Conservation (phyloP, 2,329 filamentous ascomycete species). For the Xylariaceae sp. region DNA sequence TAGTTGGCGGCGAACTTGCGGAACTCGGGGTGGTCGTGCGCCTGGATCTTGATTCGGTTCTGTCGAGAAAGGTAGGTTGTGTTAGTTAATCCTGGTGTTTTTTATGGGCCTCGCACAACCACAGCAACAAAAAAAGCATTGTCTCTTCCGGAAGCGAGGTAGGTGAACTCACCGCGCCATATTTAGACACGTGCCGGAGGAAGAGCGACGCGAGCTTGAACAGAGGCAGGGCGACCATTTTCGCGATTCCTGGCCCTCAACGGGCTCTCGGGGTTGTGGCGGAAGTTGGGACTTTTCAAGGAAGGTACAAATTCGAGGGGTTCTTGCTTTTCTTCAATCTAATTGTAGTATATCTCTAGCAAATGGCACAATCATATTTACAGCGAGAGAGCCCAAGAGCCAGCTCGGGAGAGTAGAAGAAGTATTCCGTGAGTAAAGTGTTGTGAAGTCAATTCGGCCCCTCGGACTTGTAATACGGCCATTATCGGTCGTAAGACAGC, state of each 20-base stretch:
- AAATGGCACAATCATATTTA: conserved; percentile 2
- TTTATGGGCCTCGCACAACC: too few species aligned
- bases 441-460: too few species aligned
- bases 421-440: too few species aligned
- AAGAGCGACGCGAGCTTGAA: conserved; percentile 63
- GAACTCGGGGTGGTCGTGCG: conserved; percentile 59
- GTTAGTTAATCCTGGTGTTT: too few species aligned
- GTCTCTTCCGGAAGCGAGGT: too few species aligned
- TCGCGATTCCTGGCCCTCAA: not conserved
- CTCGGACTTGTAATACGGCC: too few species aligned
- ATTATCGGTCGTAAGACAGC: too few species aligned
- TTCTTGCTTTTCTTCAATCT: conserved; percentile 2
- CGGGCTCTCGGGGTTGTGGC: not conserved
- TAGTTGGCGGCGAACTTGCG: conserved; percentile 56
- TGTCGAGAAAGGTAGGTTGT: conserved; percentile 26
- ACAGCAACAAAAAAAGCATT: too few species aligned
- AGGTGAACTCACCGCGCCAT: conserved; percentile 53
- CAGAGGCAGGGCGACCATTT: conserved; percentile 60
- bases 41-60: conserved; percentile 62
- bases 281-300: not conserved
- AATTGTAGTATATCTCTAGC: not conserved
- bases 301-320: not conserved
- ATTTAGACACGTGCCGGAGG: conserved; percentile 62
- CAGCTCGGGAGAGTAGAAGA: conserved; percentile 1
- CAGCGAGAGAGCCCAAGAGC: conserved; percentile 3